A percentile compares a stretch with the other conserved stretches of the same genome.
These are phyloP conservation scores for Prunus dulcis DNA, from an alignment of 306 rosid genomes.

Conservation along the genomic window DNA sequence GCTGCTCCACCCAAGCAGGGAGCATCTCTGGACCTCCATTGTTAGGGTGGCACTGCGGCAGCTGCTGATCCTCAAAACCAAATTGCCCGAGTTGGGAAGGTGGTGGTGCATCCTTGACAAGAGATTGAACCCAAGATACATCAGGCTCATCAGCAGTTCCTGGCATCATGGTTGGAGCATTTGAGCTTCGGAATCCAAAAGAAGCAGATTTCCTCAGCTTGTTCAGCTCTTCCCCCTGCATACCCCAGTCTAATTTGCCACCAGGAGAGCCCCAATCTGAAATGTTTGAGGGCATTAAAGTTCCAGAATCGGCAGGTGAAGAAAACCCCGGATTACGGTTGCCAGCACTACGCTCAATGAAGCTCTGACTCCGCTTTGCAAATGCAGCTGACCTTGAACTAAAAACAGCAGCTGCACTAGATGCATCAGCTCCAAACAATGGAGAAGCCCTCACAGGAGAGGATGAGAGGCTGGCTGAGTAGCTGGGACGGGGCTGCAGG, in stretches of 20 bases:
- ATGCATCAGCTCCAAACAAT: conserved; percentile 33
- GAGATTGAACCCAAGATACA: conserved; percentile 75
- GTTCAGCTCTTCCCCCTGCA: conserved; percentile 56
- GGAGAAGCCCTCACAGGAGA: conserved; percentile 52
- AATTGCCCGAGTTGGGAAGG: conserved; percentile 27
- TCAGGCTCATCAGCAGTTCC: conserved; percentile 43
- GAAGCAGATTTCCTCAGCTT: conserved; percentile 72
- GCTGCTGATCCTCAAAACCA: conserved; percentile 38
- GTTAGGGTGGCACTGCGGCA: conserved; percentile 44
- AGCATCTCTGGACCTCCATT: conserved; percentile 35
- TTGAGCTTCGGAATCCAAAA: conserved; percentile 45
- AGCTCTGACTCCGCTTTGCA: conserved; percentile 67
- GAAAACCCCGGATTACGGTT: conserved; percentile 47
- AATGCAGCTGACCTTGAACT: conserved; percentile 57
- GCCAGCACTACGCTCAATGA: conserved; percentile 43
- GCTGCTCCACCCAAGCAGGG: conserved; percentile 63
- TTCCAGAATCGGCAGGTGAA: conserved; percentile 33
- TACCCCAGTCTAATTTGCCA: conserved; percentile 71
- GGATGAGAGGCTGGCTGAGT: conserved; percentile 34
- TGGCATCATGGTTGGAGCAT: conserved; percentile 22
- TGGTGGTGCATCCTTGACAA: conserved; percentile 54
- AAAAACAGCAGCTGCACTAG: conserved; percentile 35
- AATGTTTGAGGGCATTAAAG: conserved; percentile 32
- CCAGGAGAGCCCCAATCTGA: conserved; percentile 72
- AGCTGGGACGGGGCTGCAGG: conserved; percentile 46